These are phyloP conservation scores for Trichocladium uniseriatum DNA, from an alignment of 495 filamentous ascomycete genomes.

Conservation along the genomic window DNA sequence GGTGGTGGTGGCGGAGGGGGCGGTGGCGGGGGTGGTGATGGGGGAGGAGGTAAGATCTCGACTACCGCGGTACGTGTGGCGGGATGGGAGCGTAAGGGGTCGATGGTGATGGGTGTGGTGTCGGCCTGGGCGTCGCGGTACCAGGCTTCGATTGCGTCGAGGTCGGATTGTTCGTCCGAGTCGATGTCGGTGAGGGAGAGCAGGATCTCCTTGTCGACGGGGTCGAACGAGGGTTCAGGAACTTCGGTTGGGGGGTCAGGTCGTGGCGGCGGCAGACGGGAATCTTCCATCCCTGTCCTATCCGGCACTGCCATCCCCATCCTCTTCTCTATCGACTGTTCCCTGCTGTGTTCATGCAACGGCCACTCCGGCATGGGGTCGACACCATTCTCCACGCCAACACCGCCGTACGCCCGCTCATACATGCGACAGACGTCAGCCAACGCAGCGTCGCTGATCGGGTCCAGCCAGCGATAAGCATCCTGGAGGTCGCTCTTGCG, in stretches of 20 bases:
- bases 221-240: not conserved
- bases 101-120: not conserved
- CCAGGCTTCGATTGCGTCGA: constrained; percentile 28
- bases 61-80: not conserved
- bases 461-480: constrained; percentile 53
- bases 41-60: constrained; percentile 1
- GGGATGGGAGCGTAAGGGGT: constrained; percentile 8
- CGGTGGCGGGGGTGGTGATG: not conserved
- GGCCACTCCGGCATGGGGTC: constrained; percentile 14
- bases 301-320: not conserved
- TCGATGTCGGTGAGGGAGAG: not conserved
- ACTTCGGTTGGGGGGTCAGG: not conserved
- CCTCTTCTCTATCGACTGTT: not conserved
- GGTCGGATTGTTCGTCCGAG: constrained; percentile 13
- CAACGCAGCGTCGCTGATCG: constrained; percentile 43
- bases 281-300: not conserved
- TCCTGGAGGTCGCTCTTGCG: constrained; percentile 50
- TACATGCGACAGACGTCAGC: constrained; percentile 50
- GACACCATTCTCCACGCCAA: constrained; percentile 20
- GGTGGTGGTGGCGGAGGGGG: not conserved
- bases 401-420: constrained; percentile 43
- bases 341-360: not conserved
- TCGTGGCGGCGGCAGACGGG: not conserved
- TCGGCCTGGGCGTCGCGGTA: constrained; percentile 21
- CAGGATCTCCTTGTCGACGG: constrained; percentile 15